phyloP scores from a whole-genome alignment of 495 filamentous ascomycete species.

The Glarea lozoyensis region DNA sequence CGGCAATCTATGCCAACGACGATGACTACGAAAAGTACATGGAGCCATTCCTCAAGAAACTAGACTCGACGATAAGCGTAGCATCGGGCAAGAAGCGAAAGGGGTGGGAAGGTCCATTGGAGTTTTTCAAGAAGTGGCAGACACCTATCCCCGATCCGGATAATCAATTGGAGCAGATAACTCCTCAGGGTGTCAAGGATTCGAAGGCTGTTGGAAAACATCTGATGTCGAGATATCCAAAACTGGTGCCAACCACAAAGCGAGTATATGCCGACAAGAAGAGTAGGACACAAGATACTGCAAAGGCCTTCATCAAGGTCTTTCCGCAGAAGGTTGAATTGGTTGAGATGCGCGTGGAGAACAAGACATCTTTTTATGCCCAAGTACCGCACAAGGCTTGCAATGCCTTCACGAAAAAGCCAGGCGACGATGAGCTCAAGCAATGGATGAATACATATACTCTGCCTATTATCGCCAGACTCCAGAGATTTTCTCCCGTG shows the following conservation, averaged over 20 bases:
- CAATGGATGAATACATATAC: slow-evolving; percentile 9
- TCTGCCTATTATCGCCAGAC: slow-evolving; percentile 3
- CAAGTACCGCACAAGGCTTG: slow-evolving; percentile 18
- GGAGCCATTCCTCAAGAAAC: slow-evolving; percentile 14
- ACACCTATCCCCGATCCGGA: slow-evolving; percentile 16
- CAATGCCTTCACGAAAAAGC: slow-evolving; percentile 15
- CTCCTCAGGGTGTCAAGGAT: slow-evolving; percentile 10
- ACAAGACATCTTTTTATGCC: slow-evolving; percentile 9
- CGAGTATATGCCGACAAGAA: slow-evolving; percentile 17
- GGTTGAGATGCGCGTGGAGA: slow-evolving; percentile 7
- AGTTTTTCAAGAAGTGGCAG: slow-evolving; percentile 15
- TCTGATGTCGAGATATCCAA: slow-evolving; percentile 13
- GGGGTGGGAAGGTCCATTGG: slow-evolving; percentile 15
- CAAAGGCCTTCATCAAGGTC: slow-evolving; percentile 9
- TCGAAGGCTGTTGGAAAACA: slow-evolving; percentile 12
- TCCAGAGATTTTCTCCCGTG: slow-evolving; percentile 11
- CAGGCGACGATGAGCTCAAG: slow-evolving; percentile 9
- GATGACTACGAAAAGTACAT: slow-evolving; percentile 16
- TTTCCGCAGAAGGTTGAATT: slow-evolving; percentile 14
- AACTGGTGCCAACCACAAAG: slow-evolving; percentile 14
- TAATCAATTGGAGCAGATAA: slow-evolving; percentile 14
- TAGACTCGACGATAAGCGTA: slow-evolving; percentile 6
- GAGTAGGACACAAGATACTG: slow-evolving; percentile 13
- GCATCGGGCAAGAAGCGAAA: slow-evolving; percentile 8
- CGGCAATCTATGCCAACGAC: slow-evolving; percentile 19